These are phyloP conservation scores for Xylariales sp. DNA, from an alignment of 2,329 filamentous ascomycete species.

Conservation along the genomic window DNA sequence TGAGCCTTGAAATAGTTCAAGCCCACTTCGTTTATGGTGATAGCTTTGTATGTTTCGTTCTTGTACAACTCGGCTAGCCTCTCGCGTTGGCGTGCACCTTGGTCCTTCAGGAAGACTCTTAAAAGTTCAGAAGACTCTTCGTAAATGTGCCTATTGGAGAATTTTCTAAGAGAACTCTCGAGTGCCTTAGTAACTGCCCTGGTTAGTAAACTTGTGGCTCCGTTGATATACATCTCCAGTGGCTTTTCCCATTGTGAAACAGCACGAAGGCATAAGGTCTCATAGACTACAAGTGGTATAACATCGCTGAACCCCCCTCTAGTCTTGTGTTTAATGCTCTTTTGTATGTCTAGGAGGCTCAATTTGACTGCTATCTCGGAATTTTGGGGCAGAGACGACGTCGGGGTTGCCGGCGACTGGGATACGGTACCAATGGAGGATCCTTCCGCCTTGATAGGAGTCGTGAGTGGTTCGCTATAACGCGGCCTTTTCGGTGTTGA, in stretches of 20 bases:
- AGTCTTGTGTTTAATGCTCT: constrained; percentile 63
- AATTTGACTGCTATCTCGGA: neutral
- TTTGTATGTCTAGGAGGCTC: constrained; percentile 58
- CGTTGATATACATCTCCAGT: constrained; percentile 54
- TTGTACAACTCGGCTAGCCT: constrained; percentile 58
- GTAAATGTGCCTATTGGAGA: constrained; percentile 61
- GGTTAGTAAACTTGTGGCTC: constrained; percentile 53
- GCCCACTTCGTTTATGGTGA: constrained; percentile 63
- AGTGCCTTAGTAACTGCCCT: constrained; percentile 59
- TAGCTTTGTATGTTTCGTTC: constrained; percentile 64
- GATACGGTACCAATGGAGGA: neutral
- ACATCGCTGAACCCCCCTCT: constrained; percentile 66
- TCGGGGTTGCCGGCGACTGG: constrained; percentile 1
- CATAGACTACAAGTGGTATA: constrained; percentile 67
- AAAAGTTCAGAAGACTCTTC: constrained; percentile 57
- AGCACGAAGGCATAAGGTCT: constrained; percentile 64
- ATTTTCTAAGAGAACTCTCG: constrained; percentile 55
- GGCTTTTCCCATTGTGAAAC: constrained; percentile 67
- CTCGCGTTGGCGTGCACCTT: constrained; percentile 49
- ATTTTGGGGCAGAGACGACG: neutral
- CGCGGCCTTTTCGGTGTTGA: constrained; percentile 20
- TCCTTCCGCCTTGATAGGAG: constrained; percentile 27
- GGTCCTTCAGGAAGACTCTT: constrained; percentile 55
- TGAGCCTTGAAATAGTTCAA: constrained; percentile 25
- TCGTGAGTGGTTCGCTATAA: neutral